Evolutionary conservation across 768 basidiomycete species (phyloP).

Genomic region (Astraeus odoratus): DNA sequence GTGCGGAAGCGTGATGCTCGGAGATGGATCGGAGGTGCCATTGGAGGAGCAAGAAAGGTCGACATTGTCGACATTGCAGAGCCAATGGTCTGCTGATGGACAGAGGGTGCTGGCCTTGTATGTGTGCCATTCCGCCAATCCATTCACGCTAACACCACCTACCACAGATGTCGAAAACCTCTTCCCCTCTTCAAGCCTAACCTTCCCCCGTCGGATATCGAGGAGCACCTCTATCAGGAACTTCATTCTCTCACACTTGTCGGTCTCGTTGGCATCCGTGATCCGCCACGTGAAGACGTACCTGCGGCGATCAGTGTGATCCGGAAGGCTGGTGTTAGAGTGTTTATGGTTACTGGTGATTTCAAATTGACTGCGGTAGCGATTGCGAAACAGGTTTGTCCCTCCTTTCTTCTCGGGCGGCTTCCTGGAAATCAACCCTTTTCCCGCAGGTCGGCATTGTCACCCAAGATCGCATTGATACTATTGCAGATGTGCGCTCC

Average conservation of each 20-base stretch:
- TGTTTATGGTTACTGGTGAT: conserved; percentile 55
- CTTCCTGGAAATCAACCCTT: conserved; percentile 1
- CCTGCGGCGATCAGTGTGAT: conserved; percentile 39
- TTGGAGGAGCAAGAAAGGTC: conserved; percentile 19
- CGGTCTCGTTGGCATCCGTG: conserved; percentile 48
- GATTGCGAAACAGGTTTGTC: conserved; percentile 40
- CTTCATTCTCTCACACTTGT: conserved; percentile 37
- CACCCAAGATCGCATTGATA: conserved; percentile 32
- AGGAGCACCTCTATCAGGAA: conserved; percentile 34
- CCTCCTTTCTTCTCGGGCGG: neutral
- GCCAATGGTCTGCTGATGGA: conserved; percentile 39
- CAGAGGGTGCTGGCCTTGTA: conserved; percentile 48
- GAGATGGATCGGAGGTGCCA: conserved; percentile 28
- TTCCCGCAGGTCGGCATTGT: conserved; percentile 34
- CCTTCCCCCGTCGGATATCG: conserved; percentile 22
- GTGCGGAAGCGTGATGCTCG: conserved; percentile 29
- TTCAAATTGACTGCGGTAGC: conserved; percentile 47
- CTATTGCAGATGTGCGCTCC: conserved; percentile 22
- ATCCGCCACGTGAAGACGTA: conserved; percentile 49
- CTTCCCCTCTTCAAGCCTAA: conserved; percentile 21
- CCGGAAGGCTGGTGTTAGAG: conserved; percentile 43
- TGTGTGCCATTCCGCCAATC: neutral
- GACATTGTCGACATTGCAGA: conserved; percentile 25
- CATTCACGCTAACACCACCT: neutral
- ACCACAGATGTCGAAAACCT: conserved; percentile 23